phyloP scores from a whole-genome alignment of 768 basidiomycete species.

The Lepiota subincarnata region DNA sequence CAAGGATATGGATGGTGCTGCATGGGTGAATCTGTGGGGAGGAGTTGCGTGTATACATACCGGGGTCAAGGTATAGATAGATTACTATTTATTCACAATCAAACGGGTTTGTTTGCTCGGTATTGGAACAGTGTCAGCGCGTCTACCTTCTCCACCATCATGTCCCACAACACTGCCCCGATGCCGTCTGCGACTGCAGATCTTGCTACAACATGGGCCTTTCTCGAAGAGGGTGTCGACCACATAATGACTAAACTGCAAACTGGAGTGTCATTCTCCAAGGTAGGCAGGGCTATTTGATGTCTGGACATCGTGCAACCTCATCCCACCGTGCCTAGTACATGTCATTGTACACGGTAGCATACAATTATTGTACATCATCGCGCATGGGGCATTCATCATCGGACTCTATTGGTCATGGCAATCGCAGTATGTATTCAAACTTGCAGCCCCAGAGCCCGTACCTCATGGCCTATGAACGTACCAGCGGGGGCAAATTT shows the following conservation, averaged over 20 bases:
- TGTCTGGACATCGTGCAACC: background rate
- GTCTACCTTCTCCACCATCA: constrained; percentile 25
- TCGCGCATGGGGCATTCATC: constrained; percentile 29
- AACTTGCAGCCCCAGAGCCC: background rate
- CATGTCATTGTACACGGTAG: constrained; percentile 87
- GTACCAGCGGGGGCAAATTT: constrained; percentile 80
- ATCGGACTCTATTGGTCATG: constrained; percentile 4
- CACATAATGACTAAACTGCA: constrained; percentile 91
- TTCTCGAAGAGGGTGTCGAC: constrained; percentile 83
- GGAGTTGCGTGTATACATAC: constrained; percentile 85
- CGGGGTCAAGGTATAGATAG: constrained; percentile 66
- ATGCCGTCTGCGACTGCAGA: constrained; percentile 72
- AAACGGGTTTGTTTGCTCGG: constrained; percentile 23
- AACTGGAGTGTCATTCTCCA: constrained; percentile 82
- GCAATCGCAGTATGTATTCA: constrained; percentile 60
- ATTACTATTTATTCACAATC: constrained; percentile 8
- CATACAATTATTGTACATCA: constrained; percentile 97
- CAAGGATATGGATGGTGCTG: constrained; percentile 70
- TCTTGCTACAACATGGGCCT: constrained; percentile 82
- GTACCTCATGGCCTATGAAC: constrained; percentile 29
- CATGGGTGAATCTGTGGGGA: constrained; percentile 83
- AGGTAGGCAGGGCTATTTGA: constrained; percentile 28
- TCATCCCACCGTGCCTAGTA: constrained; percentile 41
- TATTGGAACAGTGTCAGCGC: constrained; percentile 8
- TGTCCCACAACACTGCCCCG: constrained; percentile 31